Evolutionary conservation across 2,329 filamentous ascomycete species (phyloP), one percentile per base, ranked within the genome.

Genomic region (Trichophyton benhamiae): DNA sequence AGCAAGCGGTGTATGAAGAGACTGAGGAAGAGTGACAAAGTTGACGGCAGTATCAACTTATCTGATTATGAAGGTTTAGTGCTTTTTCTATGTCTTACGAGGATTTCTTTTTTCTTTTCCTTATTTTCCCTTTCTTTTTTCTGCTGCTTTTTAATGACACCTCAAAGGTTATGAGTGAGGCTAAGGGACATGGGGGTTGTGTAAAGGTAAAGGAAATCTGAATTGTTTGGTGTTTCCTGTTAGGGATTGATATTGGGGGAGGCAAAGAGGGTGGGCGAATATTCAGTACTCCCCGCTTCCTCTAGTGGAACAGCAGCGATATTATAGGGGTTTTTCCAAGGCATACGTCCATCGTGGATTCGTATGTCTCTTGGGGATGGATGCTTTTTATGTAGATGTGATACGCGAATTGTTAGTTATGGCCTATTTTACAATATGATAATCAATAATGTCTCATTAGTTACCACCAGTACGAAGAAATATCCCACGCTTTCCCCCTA

Each of bases 1-100:
- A 6, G 74, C 72, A 36, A 72, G 74, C 59, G 72, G 71, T 11
- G 17, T 60, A 33, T 60, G 20, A 60, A n/a, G 27, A 22, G 6
- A 7, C 22, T 25, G 46, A 36, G 30, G 6, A 36, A 42, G 15
- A 41, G 33, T 7, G 27, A 13, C 33, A 13, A 36, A 30, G 33
- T 17, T 36, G 30, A 55, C 15, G 15, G 1, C 52, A 17, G n/a
- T 27, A 7, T 36, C 52, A 13, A 36, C 30, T 8, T 36, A 38
- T 8, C 52, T 17, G 13, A 17, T 36, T 13, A 17, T 55, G 6
- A 7, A 30, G 27, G 6, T 36, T 20, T 55, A 7, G 33, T 20
- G 15, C n/a, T 27, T 27, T 36, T 55, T 36, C 15, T 36, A 55
- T 55, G 20, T 52, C 20, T 44, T 44, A 44, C 41, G 41, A 17